Conservation (phyloP, 495 filamentous ascomycete species). For the Penicillium bialowiezense region DNA sequence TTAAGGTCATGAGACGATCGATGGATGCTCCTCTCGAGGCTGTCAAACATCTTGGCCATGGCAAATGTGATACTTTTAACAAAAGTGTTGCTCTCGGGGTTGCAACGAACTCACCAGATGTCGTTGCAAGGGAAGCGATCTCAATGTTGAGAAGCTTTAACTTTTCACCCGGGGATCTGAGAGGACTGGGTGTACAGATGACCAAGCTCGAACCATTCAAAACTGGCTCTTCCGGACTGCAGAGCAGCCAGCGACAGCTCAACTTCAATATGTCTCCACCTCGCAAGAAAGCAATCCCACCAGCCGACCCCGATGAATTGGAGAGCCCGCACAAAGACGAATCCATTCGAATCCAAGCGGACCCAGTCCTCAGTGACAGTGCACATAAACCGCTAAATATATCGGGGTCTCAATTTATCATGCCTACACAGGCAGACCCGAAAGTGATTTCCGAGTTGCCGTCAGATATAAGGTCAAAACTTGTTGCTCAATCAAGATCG, state of each 20-base stretch:
- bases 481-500: slow-evolving; percentile 52
- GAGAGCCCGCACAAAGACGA: slow-evolving; percentile 68
- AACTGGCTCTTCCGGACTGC: slow-evolving; percentile 30
- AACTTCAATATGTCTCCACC: slow-evolving; percentile 51
- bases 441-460: slow-evolving; percentile 74
- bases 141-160: slow-evolving; percentile 77
- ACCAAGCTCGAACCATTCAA: slow-evolving; percentile 84
- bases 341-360: slow-evolving; percentile 42
- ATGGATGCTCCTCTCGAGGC: slow-evolving; percentile 87
- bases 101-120: slow-evolving; percentile 68
- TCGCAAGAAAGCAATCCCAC: slow-evolving; percentile 23
- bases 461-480: slow-evolving; percentile 70
- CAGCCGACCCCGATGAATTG: slow-evolving; percentile 51
- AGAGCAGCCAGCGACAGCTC: slow-evolving; percentile 64
- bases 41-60: slow-evolving; percentile 91
- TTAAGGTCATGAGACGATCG: slow-evolving; percentile 89
- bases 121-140: slow-evolving; percentile 75
- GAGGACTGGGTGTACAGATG: slow-evolving; percentile 88
- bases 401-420: slow-evolving; percentile 80
- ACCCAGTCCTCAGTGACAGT: slow-evolving; percentile 48
- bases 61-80: slow-evolving; percentile 90
- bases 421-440: slow-evolving; percentile 77
- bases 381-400: slow-evolving; percentile 71
- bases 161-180: slow-evolving; percentile 84
- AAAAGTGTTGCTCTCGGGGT: slow-evolving; percentile 81